These are phyloP conservation scores for Phaffomyces antillensis DNA, from an alignment of 805 yeast species.

Conservation along the genomic window DNA sequence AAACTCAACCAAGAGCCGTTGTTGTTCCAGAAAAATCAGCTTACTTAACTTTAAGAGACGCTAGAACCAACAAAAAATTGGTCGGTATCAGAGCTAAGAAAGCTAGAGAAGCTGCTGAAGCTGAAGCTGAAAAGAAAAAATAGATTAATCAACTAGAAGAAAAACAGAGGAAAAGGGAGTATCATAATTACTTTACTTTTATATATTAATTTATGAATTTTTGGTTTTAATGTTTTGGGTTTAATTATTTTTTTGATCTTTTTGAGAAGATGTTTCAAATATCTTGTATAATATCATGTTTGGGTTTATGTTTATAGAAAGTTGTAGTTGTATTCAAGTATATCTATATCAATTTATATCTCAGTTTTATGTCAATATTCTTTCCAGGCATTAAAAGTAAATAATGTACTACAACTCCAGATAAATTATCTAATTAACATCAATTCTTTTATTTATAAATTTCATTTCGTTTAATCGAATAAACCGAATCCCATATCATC, in stretches of 20 bases:
- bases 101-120: conserved; percentile 92
- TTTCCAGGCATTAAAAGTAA: no score
- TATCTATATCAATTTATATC: no score
- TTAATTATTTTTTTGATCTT: not conserved
- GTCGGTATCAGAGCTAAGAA: conserved; percentile 95
- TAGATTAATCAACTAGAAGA: conserved; percentile 26
- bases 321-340: not conserved
- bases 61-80: conserved; percentile 87
- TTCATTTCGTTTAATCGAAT: conserved; percentile 53
- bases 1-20: conserved; percentile 83
- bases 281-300: conserved; percentile 6
- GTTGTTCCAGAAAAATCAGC: conserved; percentile 62
- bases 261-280: not conserved
- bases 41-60: conserved; percentile 88
- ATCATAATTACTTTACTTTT: not conserved
- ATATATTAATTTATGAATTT: not conserved
- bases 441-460: not conserved
- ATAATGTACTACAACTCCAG: no score
- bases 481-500: conserved; percentile 90
- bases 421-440: no score
- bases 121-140: conserved; percentile 99
- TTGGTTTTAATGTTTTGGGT: conserved; percentile 3
- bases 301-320: conserved; percentile 1
- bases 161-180: conserved; percentile 19
- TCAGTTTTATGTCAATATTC: no score